These are phyloP conservation scores for Ogataea salicorniae DNA, from an alignment of 805 yeast genomes.

Conservation along the genomic window DNA sequence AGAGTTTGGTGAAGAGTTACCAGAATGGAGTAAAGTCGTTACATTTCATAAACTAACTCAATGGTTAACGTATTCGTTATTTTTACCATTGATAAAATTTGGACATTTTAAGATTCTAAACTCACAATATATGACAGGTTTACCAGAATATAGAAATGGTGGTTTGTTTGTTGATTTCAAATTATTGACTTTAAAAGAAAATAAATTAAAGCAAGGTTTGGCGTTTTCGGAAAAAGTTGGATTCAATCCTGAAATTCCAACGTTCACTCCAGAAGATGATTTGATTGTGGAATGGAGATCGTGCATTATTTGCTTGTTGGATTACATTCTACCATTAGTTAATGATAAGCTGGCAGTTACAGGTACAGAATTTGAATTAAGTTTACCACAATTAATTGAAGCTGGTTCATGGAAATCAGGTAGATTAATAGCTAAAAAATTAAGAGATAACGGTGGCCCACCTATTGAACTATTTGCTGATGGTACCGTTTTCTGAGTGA, in stretches of 20 bases:
- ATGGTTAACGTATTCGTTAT: slow-evolving; percentile 59
- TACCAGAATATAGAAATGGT: slow-evolving; percentile 62
- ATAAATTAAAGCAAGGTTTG: slow-evolving; percentile 34
- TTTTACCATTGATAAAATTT: slow-evolving; percentile 44
- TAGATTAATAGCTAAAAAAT: slow-evolving; percentile 48
- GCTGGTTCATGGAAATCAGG: slow-evolving; percentile 71
- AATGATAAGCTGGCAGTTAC: slow-evolving; percentile 38
- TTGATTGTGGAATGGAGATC: slow-evolving; percentile 68
- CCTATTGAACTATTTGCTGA: slow-evolving; percentile 60
- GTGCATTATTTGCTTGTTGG: slow-evolving; percentile 52
- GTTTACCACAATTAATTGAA: slow-evolving; percentile 55
- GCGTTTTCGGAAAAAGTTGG: slow-evolving; percentile 28
- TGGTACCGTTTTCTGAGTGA: slow-evolving; percentile 53
- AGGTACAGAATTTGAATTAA: slow-evolving; percentile 30
- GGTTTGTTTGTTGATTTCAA: slow-evolving; percentile 57
- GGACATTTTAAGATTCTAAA: slow-evolving; percentile 39
- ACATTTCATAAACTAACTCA: slow-evolving; percentile 65
- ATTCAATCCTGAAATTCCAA: slow-evolving; percentile 35
- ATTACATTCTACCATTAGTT: slow-evolving; percentile 45
- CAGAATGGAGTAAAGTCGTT: slow-evolving; percentile 40
- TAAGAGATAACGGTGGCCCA: slow-evolving; percentile 51
- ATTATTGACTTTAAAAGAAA: slow-evolving; percentile 43
- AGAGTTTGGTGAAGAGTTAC: slow-evolving; percentile 17
- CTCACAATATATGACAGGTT: slow-evolving; percentile 44
- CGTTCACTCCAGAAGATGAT: slow-evolving; percentile 50